Conservation (phyloP, 31 red algal species). For the Asparagopsis taxiformis region DNA sequence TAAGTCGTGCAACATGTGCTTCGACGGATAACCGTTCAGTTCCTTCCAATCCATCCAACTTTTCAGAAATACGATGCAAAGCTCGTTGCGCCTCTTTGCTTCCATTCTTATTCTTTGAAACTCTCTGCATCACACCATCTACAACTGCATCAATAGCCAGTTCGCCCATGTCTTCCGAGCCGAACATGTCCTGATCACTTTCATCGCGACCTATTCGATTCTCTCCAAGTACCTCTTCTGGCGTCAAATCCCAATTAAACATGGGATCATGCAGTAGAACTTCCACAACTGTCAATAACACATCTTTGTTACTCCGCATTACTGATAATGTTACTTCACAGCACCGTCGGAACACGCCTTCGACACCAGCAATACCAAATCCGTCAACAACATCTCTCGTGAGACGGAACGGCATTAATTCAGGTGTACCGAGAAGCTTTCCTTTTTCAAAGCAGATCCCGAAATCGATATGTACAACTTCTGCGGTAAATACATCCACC, state of each 20-base stretch:
- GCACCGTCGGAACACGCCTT: constrained; percentile 84
- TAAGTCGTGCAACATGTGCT: constrained; percentile 86
- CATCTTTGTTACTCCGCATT: constrained; percentile 76
- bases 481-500: constrained; percentile 69
- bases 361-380: constrained; percentile 83
- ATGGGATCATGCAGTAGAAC: constrained; percentile 96
- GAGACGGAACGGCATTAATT: constrained; percentile 91
- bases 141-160: constrained; percentile 12
- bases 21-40: constrained; percentile 84
- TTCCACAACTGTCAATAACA: constrained; percentile 81
- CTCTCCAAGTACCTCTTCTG: constrained; percentile 71
- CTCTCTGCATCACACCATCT: constrained; percentile 32
- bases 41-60: constrained; percentile 86
- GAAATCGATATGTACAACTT: constrained; percentile 98
- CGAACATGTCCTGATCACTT: constrained; percentile 12
- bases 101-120: constrained; percentile 34
- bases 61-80: constrained; percentile 77
- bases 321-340: constrained; percentile 80
- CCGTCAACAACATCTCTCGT: constrained; percentile 96
- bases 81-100: constrained; percentile 68
- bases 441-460: constrained; percentile 93
- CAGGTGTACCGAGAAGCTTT: constrained; percentile 85
- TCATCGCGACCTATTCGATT: constrained; percentile 20
- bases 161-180: constrained; percentile 1
- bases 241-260: constrained; percentile 90